These are phyloP conservation scores for Bjerkandera adusta DNA, from an alignment of 1,284 basidiomycete species.

Conservation along the genomic window DNA sequence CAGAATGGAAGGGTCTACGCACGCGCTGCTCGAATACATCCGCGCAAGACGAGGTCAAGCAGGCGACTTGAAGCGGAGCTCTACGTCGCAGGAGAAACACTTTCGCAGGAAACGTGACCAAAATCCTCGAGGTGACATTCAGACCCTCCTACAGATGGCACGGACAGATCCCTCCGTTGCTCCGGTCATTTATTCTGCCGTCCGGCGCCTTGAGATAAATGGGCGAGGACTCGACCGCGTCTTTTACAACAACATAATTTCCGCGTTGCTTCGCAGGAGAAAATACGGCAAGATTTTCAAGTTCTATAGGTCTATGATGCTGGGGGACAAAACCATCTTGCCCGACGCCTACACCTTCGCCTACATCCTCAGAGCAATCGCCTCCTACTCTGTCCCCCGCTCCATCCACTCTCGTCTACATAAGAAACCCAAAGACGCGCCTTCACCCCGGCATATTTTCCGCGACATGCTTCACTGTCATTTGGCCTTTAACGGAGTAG, in stretches of 20 bases:
- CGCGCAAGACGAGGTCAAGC: not conserved
- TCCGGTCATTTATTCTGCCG: constrained; percentile 2
- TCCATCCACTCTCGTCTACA: constrained; percentile 11
- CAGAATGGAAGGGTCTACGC: not conserved
- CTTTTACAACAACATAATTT: constrained; percentile 2
- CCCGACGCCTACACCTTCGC: constrained; percentile 48
- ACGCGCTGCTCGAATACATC: not conserved
- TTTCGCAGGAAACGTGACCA: too few species aligned
- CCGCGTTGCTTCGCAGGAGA: constrained; percentile 22
- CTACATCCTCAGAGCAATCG: constrained; percentile 40
- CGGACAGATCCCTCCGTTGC: constrained; percentile 1
- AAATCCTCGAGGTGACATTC: not conserved
- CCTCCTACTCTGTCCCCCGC: constrained; percentile 28
- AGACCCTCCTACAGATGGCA: not conserved
- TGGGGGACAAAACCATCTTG: constrained; percentile 23
- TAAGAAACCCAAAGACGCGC: constrained; percentile 22
- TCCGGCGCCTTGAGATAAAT: not conserved
- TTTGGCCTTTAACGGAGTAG: constrained; percentile 22
- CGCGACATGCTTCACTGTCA: constrained; percentile 43
- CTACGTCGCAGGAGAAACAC: too few species aligned
- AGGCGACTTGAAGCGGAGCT: not conserved
- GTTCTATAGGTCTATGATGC: constrained; percentile 38
- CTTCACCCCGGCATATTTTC: constrained; percentile 41
- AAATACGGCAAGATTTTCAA: constrained; percentile 37
- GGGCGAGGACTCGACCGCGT: not conserved